These are phyloP conservation scores for Aspergillus pseudotamarii DNA, from an alignment of 2,329 filamentous ascomycete species.

Conservation along the genomic window DNA sequence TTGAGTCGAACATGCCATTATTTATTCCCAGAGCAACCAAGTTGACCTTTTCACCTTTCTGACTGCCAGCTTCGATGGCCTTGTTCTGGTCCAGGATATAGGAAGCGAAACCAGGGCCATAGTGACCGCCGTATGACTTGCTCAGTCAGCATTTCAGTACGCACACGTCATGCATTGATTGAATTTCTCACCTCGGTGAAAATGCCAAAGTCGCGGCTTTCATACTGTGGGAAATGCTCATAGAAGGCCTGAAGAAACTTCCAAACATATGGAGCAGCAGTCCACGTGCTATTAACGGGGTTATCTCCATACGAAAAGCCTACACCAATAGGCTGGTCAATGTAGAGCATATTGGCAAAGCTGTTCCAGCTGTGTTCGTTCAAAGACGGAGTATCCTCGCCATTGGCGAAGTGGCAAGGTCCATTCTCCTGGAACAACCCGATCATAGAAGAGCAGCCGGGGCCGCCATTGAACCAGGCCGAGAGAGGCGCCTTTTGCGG, in stretches of 20 bases:
- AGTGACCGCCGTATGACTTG: slow-evolving; percentile 40
- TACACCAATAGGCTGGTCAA: slow-evolving; percentile 63
- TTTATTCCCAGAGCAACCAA: slow-evolving; percentile 60
- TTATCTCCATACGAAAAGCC: slow-evolving; percentile 53
- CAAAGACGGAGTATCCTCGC: slow-evolving; percentile 44
- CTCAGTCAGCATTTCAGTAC: neutral
- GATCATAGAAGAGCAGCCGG: slow-evolving; percentile 48
- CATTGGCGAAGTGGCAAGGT: slow-evolving; percentile 45
- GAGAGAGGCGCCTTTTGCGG: slow-evolving; percentile 47
- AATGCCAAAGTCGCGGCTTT: slow-evolving; percentile 40
- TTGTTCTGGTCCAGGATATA: slow-evolving; percentile 44
- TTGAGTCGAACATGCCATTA: slow-evolving; percentile 59
- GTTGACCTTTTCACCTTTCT: slow-evolving; percentile 49
- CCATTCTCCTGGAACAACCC: slow-evolving; percentile 48
- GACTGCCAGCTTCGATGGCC: slow-evolving; percentile 37
- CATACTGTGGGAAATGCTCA: slow-evolving; percentile 40
- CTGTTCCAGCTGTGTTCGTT: slow-evolving; percentile 63
- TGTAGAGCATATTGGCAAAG: slow-evolving; percentile 66
- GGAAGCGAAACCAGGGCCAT: slow-evolving; percentile 37
- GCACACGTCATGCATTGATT: neutral
- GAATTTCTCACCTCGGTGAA: slow-evolving; percentile 31
- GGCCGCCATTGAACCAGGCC: slow-evolving; percentile 53
- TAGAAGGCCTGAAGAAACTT: slow-evolving; percentile 55
- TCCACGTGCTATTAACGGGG: slow-evolving; percentile 45
- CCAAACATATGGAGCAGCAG: slow-evolving; percentile 57